Percentiles rank a stretch among this genome's conserved stretches.
phyloP scores from a whole-genome alignment of 768 basidiomycete genomes.

The Trametes gibbosa region DNA sequence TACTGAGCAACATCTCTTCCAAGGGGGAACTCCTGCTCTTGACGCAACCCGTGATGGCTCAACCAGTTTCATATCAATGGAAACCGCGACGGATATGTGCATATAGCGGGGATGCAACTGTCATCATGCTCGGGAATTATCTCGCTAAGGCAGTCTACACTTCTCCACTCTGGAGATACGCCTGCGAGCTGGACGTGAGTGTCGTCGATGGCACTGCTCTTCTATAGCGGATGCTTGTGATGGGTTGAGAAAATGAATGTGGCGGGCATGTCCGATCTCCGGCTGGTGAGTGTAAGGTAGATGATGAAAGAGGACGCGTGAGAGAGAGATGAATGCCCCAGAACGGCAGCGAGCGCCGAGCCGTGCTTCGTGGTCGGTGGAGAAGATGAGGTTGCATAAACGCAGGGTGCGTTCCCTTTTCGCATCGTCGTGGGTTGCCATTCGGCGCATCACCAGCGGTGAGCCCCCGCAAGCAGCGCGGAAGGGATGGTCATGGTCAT shows the following conservation, averaged over 20 bases:
- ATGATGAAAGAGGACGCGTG: constrained; percentile 16
- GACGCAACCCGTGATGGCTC: constrained; percentile 20
- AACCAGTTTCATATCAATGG: constrained; percentile 28
- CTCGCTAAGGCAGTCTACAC: constrained; percentile 20
- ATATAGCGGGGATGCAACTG: constrained; percentile 14
- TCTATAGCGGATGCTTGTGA: constrained; percentile 18
- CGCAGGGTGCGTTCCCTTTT: constrained; percentile 12
- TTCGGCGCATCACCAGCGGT: neutral
- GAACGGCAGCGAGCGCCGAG: constrained; percentile 12
- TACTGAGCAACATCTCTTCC: constrained; percentile 27
- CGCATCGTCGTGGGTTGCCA: neutral
- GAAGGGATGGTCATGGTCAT: neutral
- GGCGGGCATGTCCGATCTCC: neutral
- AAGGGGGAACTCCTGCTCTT: constrained; percentile 18
- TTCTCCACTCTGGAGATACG: constrained; percentile 17
- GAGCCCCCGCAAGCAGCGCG: neutral
- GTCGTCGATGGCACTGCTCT: constrained; percentile 10
- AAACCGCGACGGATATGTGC: constrained; percentile 22
- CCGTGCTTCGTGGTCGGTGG: constrained; percentile 24
- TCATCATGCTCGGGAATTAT: constrained; percentile 20
- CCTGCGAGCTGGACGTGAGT: constrained; percentile 28
- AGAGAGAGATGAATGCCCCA: constrained; percentile 22
- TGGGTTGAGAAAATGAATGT: constrained; percentile 25
- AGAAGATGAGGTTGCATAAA: constrained; percentile 25
- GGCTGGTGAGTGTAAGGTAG: constrained; percentile 12